phyloP scores from a whole-genome alignment of 768 basidiomycete genomes.

The Lactarius hatsudake region DNA sequence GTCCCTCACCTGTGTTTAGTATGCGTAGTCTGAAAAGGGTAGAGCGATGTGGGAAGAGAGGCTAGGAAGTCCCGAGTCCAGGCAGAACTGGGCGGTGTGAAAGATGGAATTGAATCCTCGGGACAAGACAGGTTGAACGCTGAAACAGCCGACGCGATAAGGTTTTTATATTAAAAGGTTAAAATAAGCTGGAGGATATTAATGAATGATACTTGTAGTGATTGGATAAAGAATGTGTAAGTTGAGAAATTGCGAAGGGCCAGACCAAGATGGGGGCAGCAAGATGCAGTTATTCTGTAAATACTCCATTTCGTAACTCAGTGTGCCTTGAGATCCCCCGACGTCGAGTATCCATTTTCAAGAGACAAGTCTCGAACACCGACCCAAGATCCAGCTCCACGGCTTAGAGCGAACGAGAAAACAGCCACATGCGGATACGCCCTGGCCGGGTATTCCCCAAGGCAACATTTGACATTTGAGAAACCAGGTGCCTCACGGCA shows the following conservation, averaged over 20 bases:
- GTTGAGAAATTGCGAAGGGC: no score
- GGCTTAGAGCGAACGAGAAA: neutral
- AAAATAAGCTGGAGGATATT: no score
- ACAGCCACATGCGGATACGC: neutral
- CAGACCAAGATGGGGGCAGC: no score
- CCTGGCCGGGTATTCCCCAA: neutral
- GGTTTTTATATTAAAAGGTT: no score
- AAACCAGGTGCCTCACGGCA: constrained; percentile 32
- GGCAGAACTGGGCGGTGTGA: no score
- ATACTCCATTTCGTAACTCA: no score
- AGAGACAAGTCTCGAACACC: neutral
- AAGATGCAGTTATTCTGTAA: no score
- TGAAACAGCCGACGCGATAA: no score
- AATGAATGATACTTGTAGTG: no score
- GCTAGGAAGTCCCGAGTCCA: neutral
- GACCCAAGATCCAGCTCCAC: neutral
- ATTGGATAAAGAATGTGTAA: no score
- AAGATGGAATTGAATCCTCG: no score
- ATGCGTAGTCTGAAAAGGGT: neutral
- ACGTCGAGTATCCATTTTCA: neutral
- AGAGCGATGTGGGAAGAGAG: neutral
- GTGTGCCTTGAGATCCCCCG: neutral
- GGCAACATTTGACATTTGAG: neutral
- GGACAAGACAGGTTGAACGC: no score
- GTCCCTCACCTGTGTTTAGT: neutral